phyloP scores from a whole-genome alignment of 2,329 filamentous ascomycete genomes.

The Ceratocystis albifundus region DNA sequence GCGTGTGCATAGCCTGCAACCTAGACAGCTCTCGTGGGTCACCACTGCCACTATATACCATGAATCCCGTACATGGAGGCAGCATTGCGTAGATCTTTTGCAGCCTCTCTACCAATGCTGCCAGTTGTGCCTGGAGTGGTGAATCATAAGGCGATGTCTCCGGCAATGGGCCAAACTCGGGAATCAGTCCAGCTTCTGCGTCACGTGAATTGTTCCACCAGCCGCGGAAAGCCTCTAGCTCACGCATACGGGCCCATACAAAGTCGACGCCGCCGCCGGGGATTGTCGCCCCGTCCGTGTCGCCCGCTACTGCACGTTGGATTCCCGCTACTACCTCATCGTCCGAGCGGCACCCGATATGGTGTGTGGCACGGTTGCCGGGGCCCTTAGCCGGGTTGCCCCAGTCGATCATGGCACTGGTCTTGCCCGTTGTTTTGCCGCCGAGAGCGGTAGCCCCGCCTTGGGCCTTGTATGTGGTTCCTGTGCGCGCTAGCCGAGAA shows the following conservation, averaged over 20 bases:
- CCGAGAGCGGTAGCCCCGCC: conserved; percentile 46
- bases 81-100: conserved; percentile 45
- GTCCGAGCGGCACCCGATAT: conserved; percentile 48
- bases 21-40: conserved; percentile 56
- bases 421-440: conserved; percentile 46
- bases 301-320: conserved; percentile 48
- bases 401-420: conserved; percentile 76
- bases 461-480: conserved; percentile 50
- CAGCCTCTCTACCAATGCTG: conserved; percentile 39
- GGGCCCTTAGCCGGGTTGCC: conserved; percentile 57
- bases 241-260: conserved; percentile 53
- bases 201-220: conserved; percentile 54
- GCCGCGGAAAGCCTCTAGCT: conserved; percentile 52
- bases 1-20: conserved; percentile 48
- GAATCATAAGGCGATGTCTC: conserved; percentile 24
- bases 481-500: conserved; percentile 58
- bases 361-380: conserved; percentile 44
- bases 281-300: conserved; percentile 46
- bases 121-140: conserved; percentile 38
- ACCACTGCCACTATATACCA: conserved; percentile 55
- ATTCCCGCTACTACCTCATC: conserved; percentile 46
- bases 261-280: conserved; percentile 53
- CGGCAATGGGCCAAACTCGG: conserved; percentile 21
- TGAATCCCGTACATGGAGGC: conserved; percentile 53
- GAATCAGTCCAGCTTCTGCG: conserved; percentile 27